phyloP scores from a whole-genome alignment of 2,329 filamentous ascomycete genomes.

The Tolypocladium album region DNA sequence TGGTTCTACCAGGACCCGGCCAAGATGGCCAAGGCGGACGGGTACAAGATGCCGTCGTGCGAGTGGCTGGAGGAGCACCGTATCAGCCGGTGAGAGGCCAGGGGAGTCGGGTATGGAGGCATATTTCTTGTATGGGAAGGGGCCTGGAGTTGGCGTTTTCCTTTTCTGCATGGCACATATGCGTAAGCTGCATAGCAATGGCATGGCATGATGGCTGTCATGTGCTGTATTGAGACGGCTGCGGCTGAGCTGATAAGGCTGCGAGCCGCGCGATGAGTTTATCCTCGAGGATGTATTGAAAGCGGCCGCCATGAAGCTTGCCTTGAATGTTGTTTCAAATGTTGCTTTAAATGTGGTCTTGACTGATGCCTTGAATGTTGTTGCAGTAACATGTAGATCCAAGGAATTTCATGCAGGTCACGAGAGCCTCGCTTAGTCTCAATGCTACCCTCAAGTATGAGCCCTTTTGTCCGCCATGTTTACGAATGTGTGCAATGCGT shows the following conservation, averaged over 20 bases:
- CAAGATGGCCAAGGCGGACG: slow-evolving; percentile 62
- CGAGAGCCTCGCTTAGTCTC: too few relatives aligned
- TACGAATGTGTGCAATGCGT: too few relatives aligned
- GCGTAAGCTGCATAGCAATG: neutral
- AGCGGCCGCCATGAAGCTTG: neutral
- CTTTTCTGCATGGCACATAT: neutral
- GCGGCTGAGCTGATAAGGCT: neutral
- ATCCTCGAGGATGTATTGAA: neutral
- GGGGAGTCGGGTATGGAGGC: neutral
- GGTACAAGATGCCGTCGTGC: slow-evolving; percentile 41
- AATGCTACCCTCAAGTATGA: too few relatives aligned
- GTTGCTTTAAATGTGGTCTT: too few relatives aligned
- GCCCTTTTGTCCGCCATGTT: too few relatives aligned
- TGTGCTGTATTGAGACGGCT: neutral
- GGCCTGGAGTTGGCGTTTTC: slow-evolving; percentile 5
- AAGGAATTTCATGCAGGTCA: too few relatives aligned
- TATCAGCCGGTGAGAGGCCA: neutral
- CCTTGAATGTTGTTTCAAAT: neutral
- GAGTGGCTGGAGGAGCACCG: slow-evolving; percentile 35
- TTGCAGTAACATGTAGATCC: too few relatives aligned
- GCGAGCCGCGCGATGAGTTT: neutral
- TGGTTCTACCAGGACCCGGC: slow-evolving; percentile 78
- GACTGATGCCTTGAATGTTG: too few relatives aligned
- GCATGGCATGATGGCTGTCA: neutral
- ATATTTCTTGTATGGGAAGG: neutral